These are phyloP conservation scores for Paracoccidioides brasiliensis DNA, from an alignment of 2,329 filamentous ascomycete species.

Conservation along the genomic window DNA sequence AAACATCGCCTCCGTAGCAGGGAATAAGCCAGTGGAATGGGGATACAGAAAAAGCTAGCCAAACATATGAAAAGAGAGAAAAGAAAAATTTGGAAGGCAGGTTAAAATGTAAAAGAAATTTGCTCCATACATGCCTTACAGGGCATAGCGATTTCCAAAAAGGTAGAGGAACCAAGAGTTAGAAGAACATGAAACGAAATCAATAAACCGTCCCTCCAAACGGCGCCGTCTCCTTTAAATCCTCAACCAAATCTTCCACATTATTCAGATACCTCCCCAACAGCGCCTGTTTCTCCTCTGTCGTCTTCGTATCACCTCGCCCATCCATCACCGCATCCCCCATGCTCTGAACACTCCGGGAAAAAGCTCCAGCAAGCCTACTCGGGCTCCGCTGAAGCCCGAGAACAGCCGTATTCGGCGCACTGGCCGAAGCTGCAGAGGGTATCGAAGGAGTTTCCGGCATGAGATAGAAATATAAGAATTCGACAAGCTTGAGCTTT, in stretches of 20 bases:
- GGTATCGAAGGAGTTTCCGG: conserved; percentile 53
- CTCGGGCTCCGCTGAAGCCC: conserved; percentile 55
- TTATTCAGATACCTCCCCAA: conserved; percentile 66
- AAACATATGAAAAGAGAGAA: background rate
- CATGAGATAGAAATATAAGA: conserved; percentile 97
- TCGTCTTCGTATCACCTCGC: conserved; percentile 42
- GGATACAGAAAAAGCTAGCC: background rate
- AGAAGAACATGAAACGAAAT: background rate
- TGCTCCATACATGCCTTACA: background rate
- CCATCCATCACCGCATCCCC: conserved; percentile 19
- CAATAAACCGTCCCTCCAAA: conserved; percentile 45
- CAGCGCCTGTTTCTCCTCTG: conserved; percentile 69
- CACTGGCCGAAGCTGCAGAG: conserved; percentile 15
- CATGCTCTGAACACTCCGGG: conserved; percentile 24
- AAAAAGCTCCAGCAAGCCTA: conserved; percentile 50
- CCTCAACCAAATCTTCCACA: conserved; percentile 72
- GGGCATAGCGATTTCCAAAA: background rate
- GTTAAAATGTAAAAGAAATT: background rate
- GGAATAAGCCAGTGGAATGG: background rate
- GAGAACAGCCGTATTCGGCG: conserved; percentile 27
- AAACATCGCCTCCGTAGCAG: background rate
- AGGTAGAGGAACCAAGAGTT: background rate
- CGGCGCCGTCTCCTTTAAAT: conserved; percentile 65
- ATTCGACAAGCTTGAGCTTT: conserved; percentile 92
- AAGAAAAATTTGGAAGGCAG: background rate